Base-by-base conservation (phyloP, 352 stramenopile genomes). In the Phytophthora chlamydospora region DNA sequence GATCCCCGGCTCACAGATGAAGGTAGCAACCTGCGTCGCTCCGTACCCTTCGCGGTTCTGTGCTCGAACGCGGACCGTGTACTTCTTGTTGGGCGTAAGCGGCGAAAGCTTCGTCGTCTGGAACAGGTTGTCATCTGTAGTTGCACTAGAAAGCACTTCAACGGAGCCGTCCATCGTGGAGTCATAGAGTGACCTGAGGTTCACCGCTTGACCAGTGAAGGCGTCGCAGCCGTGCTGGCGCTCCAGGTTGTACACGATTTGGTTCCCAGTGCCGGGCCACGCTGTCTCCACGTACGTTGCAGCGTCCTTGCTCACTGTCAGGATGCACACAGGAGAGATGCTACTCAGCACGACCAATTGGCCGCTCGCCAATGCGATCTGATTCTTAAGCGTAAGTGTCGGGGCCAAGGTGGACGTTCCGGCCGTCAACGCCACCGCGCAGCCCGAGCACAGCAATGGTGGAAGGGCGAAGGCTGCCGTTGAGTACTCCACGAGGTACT, bases 401-500 rank as follows among this genome's bases (percentile, higher is more conserved):
- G 62, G 66, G 1, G 45, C 16, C 12, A 40, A 41, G 8, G 36
- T 33, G 4, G 62, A 56, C 21, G 66, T 68, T 55, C 55, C 66
- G 29, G 52, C 46, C 9, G 59, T 74, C 3, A 96, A 64, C 4
- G 52, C 48, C 9, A 51, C 68, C 2, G 75, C 83, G 31, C 86
- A 95, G 6, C 63, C 73, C 7, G 71, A 50, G 17, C 86, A 95
- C 21, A 90, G 12, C 14, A 44, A 8, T 0, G 73, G 50, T 21
- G 58, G 61, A 1, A 59, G 45, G 3, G 58, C 56, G 62, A 93
- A 93, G 8, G 54, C 68, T 38, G 84, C 68, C 0, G 79, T 79
- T 1, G 86, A 95, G 71, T 91, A 96, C 53, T 97, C 90, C n/a
- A 98, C 71, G 4, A 90, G 29, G 68, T 96, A 98, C 8, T 76